Evolutionary conservation across 2,329 filamentous ascomycete genomes (phyloP).

Genomic region (Calonectria naviculata): DNA sequence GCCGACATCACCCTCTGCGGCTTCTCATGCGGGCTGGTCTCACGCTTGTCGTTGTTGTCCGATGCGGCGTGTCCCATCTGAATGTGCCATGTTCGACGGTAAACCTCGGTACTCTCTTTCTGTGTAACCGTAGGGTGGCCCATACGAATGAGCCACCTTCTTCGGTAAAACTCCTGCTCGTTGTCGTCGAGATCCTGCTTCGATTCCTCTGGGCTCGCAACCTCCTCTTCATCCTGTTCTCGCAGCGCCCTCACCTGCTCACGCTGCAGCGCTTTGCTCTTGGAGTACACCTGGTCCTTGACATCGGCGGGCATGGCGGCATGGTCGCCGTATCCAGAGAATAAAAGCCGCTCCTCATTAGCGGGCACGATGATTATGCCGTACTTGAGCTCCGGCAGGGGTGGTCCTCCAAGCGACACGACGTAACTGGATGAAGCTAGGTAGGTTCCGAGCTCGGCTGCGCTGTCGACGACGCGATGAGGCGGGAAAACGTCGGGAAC

Average conservation of each 20-base stretch:
- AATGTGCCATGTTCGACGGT: background rate
- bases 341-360: background rate
- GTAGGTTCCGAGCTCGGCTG: slow-evolving; percentile 2
- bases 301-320: background rate
- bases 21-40: background rate
- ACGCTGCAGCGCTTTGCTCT: background rate
- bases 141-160: background rate
- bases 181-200: background rate
- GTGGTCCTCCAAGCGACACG: background rate
- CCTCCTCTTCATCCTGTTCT: background rate
- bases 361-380: background rate
- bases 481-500: background rate
- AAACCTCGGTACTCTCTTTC: background rate
- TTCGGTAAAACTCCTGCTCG: background rate
- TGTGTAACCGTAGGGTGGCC: background rate
- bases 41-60: background rate
- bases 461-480: background rate
- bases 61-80: background rate
- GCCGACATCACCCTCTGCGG: background rate
- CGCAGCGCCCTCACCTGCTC: background rate
- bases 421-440: background rate
- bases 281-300: background rate
- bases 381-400: background rate
- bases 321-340: background rate
- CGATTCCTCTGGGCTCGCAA: background rate